Evolutionary conservation across 306 rosid species (phyloP), one percentile per base, ranked within the genome.

Genomic region (Cotoneaster glaucophyllus): DNA sequence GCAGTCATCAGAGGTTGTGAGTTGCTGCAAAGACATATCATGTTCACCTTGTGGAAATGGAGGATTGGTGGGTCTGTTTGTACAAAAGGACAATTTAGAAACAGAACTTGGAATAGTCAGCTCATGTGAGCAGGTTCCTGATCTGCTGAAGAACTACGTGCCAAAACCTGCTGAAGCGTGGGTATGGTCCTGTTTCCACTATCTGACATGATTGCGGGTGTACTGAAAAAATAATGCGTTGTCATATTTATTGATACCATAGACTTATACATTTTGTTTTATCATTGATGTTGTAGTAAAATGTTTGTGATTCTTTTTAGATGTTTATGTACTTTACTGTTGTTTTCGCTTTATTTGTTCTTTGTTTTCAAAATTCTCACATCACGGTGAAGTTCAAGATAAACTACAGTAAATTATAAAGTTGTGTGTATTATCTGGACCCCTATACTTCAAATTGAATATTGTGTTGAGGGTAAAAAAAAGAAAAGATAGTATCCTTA

Each of bases 1-100:
- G 69, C 87, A 81, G 76, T 78, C 74, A 64, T 86, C 89, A 70
- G 91, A 86, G 74, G 87, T 80, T 86, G 87, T 82, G 74, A 85
- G 84, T 69, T 88, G 86, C 74, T 83, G 68, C 69, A 85, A 81
- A 78, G 87, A 79, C 44, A 82, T 80, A 63, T 76, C 86, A 70
- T 82, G 73, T 86, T 82, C 79, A 69, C 80, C 72, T 29, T 69
- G 77, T 84, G 88, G 82, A 64, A 77, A 77, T 80, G 81, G 59
- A 65, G 82, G 79, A 70, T 21, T 77, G 39, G 74, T 79, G 74
- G 79, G 80, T 77, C 74, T 76, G 73, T 73, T 85, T 78, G 76
- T 82, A 74, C 78, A 43, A 61, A 81, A 84, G 82, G 63, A 70
- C 79, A 67, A 69, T 34, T 48, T 70, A 70, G 86, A 67, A 74